Percentiles rank a stretch among this genome's conserved stretches.
These are phyloP conservation scores for Salix caprea DNA, from an alignment of 345 rosid genomes.

Conservation along the genomic window DNA sequence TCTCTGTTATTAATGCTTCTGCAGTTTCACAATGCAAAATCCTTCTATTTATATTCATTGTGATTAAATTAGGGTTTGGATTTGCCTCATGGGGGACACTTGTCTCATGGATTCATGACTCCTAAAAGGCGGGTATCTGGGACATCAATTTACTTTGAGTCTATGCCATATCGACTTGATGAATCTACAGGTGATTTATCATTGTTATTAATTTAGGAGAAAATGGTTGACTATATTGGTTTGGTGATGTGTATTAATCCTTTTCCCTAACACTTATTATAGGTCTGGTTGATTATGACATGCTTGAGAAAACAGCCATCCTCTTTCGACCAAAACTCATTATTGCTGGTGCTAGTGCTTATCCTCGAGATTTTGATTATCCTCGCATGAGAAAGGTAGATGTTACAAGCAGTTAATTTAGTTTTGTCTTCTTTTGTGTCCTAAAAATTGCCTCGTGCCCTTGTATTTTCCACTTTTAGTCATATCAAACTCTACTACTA, in stretches of 20 bases:
- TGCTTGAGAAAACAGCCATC: conserved; percentile 87
- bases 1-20: background rate
- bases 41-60: background rate
- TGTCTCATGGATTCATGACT: conserved; percentile 97
- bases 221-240: background rate
- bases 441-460: too few species aligned
- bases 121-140: conserved; percentile 88
- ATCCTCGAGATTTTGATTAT: conserved; percentile 89
- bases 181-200: conserved; percentile 67
- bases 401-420: background rate
- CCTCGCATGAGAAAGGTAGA: conserved; percentile 90
- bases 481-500: too few species aligned
- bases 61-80: conserved; percentile 61
- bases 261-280: conserved; percentile 19
- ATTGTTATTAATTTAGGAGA: conserved; percentile 1
- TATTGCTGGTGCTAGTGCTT: conserved; percentile 96
- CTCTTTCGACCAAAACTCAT: conserved; percentile 91
- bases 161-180: conserved; percentile 92
- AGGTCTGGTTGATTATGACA: conserved; percentile 83
- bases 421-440: background rate
- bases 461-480: too few species aligned
- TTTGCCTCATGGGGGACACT: conserved; percentile 88
- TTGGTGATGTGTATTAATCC: conserved; percentile 5
- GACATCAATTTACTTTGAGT: conserved; percentile 89
- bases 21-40: conserved; percentile 6